Evolutionary conservation across 495 filamentous ascomycete species (phyloP).

Genomic region (Cryomyces minteri): DNA sequence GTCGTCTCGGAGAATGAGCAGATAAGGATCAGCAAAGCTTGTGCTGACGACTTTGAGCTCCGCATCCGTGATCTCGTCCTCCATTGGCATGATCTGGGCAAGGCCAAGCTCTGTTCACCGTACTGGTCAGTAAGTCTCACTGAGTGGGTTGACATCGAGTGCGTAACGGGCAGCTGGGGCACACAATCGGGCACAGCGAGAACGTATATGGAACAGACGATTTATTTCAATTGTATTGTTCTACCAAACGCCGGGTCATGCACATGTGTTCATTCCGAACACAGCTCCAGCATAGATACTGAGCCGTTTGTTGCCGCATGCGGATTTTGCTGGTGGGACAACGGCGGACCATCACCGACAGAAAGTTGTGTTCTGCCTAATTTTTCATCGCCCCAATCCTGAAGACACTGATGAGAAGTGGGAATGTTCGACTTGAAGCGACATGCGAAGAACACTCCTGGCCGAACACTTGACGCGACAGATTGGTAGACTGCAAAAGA

Average conservation of each 20-base stretch:
- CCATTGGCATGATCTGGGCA: constrained; percentile 74
- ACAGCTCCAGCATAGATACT: no score
- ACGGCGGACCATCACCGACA: no score
- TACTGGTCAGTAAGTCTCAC: not conserved
- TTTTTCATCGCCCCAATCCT: no score
- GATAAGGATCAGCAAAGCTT: constrained; percentile 75
- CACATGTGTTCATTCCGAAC: not conserved
- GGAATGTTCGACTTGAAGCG: no score
- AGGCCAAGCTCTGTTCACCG: constrained; percentile 50
- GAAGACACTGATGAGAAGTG: no score
- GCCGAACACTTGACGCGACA: no score
- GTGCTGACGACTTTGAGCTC: constrained; percentile 56
- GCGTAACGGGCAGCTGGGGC: not conserved
- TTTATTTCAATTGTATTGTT: not conserved
- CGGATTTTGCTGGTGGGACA: no score
- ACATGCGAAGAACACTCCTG: no score
- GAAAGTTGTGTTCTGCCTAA: no score
- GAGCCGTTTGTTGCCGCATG: no score
- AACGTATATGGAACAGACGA: no score
- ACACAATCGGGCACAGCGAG: not conserved
- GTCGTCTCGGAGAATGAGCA: constrained; percentile 75
- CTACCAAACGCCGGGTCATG: not conserved
- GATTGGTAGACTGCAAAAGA: no score
- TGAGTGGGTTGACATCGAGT: constrained; percentile 4
- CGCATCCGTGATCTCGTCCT: constrained; percentile 66